Evolutionary conservation across 2,329 filamentous ascomycete genomes (phyloP).

Genomic region (Diaporthe caulivora): DNA sequence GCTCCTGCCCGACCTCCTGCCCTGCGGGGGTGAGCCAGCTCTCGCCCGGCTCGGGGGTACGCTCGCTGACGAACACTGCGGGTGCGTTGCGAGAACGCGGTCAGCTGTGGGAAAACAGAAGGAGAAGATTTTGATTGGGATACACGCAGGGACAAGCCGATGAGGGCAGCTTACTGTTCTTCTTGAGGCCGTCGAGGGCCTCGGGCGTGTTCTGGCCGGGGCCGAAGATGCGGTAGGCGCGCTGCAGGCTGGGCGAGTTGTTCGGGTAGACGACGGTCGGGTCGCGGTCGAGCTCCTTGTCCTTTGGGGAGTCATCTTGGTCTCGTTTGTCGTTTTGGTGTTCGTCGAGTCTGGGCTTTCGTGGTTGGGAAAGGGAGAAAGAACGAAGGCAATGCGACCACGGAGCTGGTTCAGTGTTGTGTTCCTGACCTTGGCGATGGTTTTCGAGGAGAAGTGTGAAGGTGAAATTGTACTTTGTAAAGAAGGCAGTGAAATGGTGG

Average conservation of each 20-base stretch:
- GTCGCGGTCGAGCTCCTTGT: not conserved
- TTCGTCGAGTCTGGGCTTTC: not conserved
- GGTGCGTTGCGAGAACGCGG: too few species aligned
- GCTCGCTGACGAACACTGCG: not conserved
- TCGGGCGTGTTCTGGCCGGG: slow-evolving; percentile 10
- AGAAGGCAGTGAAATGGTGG: not conserved
- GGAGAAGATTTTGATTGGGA: too few species aligned
- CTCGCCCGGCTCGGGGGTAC: not conserved
- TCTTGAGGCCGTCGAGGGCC: not conserved
- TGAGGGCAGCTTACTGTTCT: not conserved
- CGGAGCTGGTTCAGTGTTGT: not conserved
- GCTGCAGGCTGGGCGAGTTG: slow-evolving; percentile 11
- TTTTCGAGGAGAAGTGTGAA: not conserved
- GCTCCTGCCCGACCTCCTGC: not conserved
- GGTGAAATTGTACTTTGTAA: not conserved
- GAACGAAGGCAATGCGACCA: not conserved
- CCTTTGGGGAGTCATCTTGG: not conserved
- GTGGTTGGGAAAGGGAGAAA: not conserved
- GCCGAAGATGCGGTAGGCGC: slow-evolving; percentile 37
- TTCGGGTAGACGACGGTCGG: not conserved
- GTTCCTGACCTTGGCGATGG: not conserved
- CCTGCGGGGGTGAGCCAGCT: not conserved
- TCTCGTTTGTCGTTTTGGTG: not conserved
- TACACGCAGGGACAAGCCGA: too few species aligned
- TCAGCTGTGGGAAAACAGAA: too few species aligned